Evolutionary conservation across 352 stramenopile species (phyloP).

Genomic region (Pythium rhizo-oryzae): DNA sequence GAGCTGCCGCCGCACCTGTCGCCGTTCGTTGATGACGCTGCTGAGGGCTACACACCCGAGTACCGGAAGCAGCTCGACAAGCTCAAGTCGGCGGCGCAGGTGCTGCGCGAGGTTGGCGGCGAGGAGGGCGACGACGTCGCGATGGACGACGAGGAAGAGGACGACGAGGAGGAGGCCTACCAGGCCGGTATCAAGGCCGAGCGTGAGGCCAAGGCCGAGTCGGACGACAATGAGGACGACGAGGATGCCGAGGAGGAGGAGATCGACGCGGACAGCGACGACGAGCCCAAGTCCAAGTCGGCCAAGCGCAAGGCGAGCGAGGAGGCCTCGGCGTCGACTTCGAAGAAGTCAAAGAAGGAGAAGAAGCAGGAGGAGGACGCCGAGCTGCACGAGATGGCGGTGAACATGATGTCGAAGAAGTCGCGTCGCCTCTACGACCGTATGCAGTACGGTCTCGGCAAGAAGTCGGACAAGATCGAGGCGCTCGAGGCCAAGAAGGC

Average conservation of each 20-base stretch:
- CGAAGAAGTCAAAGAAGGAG: constrained; percentile 74
- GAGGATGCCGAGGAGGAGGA: constrained; percentile 38
- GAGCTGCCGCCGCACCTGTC: constrained; percentile 91
- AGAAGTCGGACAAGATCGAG: constrained; percentile 88
- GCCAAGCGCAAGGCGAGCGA: constrained; percentile 53
- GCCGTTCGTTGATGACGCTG: constrained; percentile 97
- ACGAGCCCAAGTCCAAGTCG: constrained; percentile 35
- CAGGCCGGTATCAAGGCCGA: constrained; percentile 82
- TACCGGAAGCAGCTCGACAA: constrained; percentile 93
- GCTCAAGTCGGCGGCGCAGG: constrained; percentile 81
- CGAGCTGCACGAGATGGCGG: constrained; percentile 86
- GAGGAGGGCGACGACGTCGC: constrained; percentile 44
- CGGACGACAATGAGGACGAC: constrained; percentile 40
- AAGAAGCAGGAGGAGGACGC: constrained; percentile 81
- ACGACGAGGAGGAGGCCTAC: constrained; percentile 77
- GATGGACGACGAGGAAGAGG: constrained; percentile 37
- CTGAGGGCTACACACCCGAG: constrained; percentile 97
- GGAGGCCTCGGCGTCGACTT: constrained; percentile 1
- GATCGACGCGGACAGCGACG: constrained; percentile 46
- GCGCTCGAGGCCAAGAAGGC: constrained; percentile 79
- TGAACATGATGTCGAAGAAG: constrained; percentile 95
- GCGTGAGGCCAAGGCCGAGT: constrained; percentile 47
- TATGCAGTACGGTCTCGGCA: constrained; percentile 92
- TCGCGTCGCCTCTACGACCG: constrained; percentile 89
- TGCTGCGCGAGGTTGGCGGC: constrained; percentile 61